These are phyloP conservation scores for Trebouxia gelatinosa DNA, from an alignment of 163 green algal species.

Conservation along the genomic window DNA sequence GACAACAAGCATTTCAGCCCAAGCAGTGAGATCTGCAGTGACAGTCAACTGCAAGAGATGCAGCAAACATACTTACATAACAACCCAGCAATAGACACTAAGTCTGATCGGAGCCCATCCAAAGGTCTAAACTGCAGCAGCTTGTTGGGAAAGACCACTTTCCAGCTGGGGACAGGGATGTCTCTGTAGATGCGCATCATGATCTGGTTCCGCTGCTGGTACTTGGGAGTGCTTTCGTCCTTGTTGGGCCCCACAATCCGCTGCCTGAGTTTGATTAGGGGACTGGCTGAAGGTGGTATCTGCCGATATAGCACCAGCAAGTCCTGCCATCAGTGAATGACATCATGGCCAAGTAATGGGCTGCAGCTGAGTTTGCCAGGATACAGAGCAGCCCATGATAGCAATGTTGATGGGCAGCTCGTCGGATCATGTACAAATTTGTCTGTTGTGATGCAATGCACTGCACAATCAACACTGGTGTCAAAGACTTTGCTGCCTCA, in stretches of 20 bases:
- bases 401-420: too few species aligned
- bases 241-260: constrained; percentile 12
- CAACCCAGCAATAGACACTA: constrained; percentile 39
- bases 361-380: too few species aligned
- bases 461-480: too few species aligned
- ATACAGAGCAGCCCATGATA: too few species aligned
- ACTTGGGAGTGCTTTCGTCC: constrained; percentile 17
- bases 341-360: too few species aligned
- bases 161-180: constrained; percentile 60
- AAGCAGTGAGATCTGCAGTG: too few species aligned
- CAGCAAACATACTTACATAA: constrained; percentile 14
- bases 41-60: too few species aligned
- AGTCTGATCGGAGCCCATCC: constrained; percentile 53
- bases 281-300: background rate
- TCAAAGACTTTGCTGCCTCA: too few species aligned
- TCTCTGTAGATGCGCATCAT: constrained; percentile 53
- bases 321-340: too few species aligned
- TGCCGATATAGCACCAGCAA: constrained; percentile 41
- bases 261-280: constrained; percentile 16
- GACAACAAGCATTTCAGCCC: too few species aligned
- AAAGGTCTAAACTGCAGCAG: constrained; percentile 71
- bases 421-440: too few species aligned
- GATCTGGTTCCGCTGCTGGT: constrained; percentile 37
- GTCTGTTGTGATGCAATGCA: too few species aligned
- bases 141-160: constrained; percentile 63